Evolutionary conservation across 495 filamentous ascomycete genomes (phyloP).

Genomic region (Aspergillus ostianus): DNA sequence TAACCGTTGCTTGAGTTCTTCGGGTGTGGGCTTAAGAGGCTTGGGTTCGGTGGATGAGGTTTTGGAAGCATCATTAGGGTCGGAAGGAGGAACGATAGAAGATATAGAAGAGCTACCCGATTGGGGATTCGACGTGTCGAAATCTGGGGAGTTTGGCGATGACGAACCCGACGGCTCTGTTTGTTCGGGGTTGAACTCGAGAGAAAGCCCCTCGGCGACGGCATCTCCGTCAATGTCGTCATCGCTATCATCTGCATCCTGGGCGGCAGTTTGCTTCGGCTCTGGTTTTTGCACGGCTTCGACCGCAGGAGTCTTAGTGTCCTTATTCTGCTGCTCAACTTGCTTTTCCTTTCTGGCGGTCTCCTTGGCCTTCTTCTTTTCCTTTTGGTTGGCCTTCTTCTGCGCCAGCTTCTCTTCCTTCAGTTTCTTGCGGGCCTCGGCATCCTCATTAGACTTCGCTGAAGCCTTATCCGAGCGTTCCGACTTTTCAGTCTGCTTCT

Average conservation of each 20-base stretch:
- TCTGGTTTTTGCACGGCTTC: constrained; percentile 14
- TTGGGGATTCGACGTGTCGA: constrained; percentile 57
- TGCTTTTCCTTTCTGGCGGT: constrained; percentile 45
- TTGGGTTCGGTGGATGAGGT: constrained; percentile 36
- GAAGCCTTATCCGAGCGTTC: constrained; percentile 24
- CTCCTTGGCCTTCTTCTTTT: constrained; percentile 49
- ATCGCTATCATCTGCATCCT: constrained; percentile 18
- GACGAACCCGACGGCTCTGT: constrained; percentile 52
- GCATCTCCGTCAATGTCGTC: constrained; percentile 35
- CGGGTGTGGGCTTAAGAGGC: constrained; percentile 55
- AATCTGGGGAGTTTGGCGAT: constrained; percentile 58
- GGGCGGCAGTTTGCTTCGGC: constrained; percentile 24
- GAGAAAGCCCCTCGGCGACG: constrained; percentile 40
- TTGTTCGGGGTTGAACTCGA: constrained; percentile 39
- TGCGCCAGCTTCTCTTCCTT: constrained; percentile 49
- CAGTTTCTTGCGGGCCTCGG: constrained; percentile 39
- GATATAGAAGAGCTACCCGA: constrained; percentile 73
- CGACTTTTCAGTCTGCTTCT: constrained; percentile 33
- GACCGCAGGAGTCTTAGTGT: constrained; percentile 18
- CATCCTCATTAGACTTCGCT: constrained; percentile 33
- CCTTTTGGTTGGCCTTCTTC: constrained; percentile 50
- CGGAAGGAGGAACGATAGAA: constrained; percentile 59
- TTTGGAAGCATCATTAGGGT: constrained; percentile 31
- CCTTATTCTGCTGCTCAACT: constrained; percentile 36
- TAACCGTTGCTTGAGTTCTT: constrained; percentile 70